Evolutionary conservation across 1,284 basidiomycete species (phyloP).

Genomic region (Microbotryum silenes-acaulis): DNA sequence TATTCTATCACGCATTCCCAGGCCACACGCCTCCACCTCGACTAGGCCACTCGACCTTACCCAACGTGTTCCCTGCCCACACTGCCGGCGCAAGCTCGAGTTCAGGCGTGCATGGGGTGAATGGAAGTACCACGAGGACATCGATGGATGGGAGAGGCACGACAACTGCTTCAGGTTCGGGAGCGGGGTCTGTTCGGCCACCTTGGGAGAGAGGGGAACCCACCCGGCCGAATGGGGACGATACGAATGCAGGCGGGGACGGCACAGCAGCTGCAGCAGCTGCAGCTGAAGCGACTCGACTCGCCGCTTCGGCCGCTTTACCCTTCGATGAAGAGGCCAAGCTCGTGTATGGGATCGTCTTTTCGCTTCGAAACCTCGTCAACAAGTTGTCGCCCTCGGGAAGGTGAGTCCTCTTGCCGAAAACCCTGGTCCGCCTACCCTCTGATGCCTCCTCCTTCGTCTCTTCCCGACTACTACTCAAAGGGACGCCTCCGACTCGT

Average conservation of each 20-base stretch:
- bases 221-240: conserved; percentile 42
- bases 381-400: conserved; percentile 57
- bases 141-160: too few species aligned
- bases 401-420: neutral
- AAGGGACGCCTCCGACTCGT: conserved; percentile 60
- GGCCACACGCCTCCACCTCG: conserved; percentile 48
- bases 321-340: conserved; percentile 97
- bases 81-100: too few species aligned
- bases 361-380: conserved; percentile 88
- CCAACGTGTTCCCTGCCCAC: conserved; percentile 47
- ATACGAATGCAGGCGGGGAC: conserved; percentile 32
- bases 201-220: conserved; percentile 14
- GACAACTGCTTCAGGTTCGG: conserved; percentile 40
- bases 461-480: conserved; percentile 36
- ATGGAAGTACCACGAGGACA: too few species aligned
- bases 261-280: neutral
- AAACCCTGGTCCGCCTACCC: conserved; percentile 2
- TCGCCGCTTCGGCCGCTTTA: conserved; percentile 45
- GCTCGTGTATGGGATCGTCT: conserved; percentile 89
- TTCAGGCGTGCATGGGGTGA: too few species aligned
- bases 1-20: conserved; percentile 18
- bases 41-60: conserved; percentile 52
- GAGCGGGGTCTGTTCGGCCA: conserved; percentile 43
- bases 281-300: neutral
- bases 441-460: neutral